Evolutionary conservation across 2,329 filamentous ascomycete genomes (phyloP).

Genomic region (Aspergillus udagawae): DNA sequence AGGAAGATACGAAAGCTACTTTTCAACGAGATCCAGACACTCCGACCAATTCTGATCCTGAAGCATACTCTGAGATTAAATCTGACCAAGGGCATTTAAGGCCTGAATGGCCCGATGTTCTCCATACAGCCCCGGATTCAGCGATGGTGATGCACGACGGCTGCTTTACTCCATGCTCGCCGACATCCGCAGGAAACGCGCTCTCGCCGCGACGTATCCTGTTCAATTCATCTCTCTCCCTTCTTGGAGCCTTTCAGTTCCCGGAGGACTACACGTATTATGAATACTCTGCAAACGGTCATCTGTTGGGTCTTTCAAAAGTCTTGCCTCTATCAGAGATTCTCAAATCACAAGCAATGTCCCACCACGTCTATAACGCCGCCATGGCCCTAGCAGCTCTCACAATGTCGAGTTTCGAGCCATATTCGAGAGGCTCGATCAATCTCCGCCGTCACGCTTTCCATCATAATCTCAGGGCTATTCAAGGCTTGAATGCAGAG

Average conservation of each 20-base stretch:
- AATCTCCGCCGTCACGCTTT: conserved; percentile 10
- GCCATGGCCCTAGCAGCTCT: conserved; percentile 9
- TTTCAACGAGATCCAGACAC: background rate
- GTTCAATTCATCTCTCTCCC: conserved; percentile 4
- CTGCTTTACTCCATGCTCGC: conserved; percentile 3
- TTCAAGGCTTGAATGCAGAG: conserved; percentile 6
- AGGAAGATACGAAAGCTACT: background rate
- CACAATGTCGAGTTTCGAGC: conserved; percentile 4
- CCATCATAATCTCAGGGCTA: conserved; percentile 9
- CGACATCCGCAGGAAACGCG: background rate
- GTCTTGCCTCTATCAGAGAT: conserved; percentile 8
- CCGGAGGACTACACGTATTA: conserved; percentile 10
- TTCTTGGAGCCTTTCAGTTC: conserved; percentile 9
- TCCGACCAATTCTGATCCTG: background rate
- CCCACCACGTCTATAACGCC: conserved; percentile 10
- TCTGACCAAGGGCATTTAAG: background rate
- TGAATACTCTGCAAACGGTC: conserved; percentile 6
- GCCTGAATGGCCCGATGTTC: background rate
- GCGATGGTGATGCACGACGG: background rate
- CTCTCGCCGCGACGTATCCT: conserved; percentile 1
- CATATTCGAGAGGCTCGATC: background rate
- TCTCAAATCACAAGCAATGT: conserved; percentile 9
- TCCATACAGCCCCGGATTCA: background rate
- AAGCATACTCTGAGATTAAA: background rate
- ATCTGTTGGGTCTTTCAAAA: conserved; percentile 4